Evolutionary conservation across 352 stramenopile genomes (phyloP), one percentile per base, ranked within the genome.

Genomic region (Pythium brachiatum): DNA sequence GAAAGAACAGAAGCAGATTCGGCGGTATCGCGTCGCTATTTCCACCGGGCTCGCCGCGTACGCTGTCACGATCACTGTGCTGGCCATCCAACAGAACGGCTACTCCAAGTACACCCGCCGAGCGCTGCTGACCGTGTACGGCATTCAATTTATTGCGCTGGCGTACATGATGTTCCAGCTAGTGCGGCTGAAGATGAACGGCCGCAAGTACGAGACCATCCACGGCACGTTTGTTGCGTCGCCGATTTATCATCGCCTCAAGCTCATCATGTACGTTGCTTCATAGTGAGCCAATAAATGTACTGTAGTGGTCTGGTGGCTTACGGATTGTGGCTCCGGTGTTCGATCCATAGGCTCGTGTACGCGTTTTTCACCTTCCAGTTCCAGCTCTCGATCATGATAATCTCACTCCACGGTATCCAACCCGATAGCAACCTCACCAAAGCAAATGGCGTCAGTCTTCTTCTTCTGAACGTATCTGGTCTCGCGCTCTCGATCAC

Each of bases 241-340:
- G 2, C 81, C 81, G 8, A 68, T 90, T n/a, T 90, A 90, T 53
- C 68, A 82, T 54, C 72, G 81, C 36, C 77, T 90, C 57, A 83
- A 89, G 64, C 68, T 66, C 16, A 89, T 90, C 66, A 78, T 90
- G 76, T 79, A 75, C 53, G 56, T 58, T n/a, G 3, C 18, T 54
- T 43, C 32, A 23, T n/a, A n/a, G n/a, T n/a, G n/a, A n/a, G n/a
- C n/a, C n/a, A n/a, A n/a, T n/a, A n/a, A n/a, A n/a, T n/a, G n/a
- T n/a, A n/a, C n/a, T n/a, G n/a, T n/a, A n/a, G n/a, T n/a, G n/a
- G 29, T 34, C 5, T 34, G 29, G 9, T 34, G 29, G 29, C 7
- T 46, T 4, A n/a, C 13, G 25, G 11, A 21, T 29, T 25, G 13
- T 36, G n/a, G n/a, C n/a, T n/a, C n/a, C n/a, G n/a, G n/a, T n/a